A percentile compares a stretch with the other conserved stretches of the same genome.
Evolutionary conservation across 2,329 filamentous ascomycete species (phyloP).

Genomic region (Neonectria neomacrospora): DNA sequence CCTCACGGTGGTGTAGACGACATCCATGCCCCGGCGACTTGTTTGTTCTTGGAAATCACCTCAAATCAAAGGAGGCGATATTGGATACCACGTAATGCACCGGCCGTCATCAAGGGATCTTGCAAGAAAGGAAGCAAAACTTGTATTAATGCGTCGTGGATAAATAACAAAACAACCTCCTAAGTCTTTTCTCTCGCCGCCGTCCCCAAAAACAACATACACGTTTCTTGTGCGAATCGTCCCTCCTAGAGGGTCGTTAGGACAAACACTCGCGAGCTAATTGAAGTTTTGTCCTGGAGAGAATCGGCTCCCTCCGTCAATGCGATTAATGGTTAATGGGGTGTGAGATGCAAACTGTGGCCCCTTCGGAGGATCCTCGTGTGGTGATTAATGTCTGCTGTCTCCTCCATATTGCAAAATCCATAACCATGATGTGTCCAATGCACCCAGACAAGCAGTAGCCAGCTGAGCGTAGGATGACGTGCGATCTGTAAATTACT

Average conservation of each 20-base stretch:
- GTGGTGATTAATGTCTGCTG: constrained; percentile 46
- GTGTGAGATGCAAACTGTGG: constrained; percentile 41
- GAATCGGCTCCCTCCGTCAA: constrained; percentile 23
- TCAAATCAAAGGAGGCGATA: not conserved
- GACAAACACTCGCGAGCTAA: constrained; percentile 37
- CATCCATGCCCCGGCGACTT: not conserved
- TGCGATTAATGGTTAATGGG: constrained; percentile 34
- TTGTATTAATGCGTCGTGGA: constrained; percentile 38
- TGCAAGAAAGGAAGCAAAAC: constrained; percentile 33
- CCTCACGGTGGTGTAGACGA: constrained; percentile 1
- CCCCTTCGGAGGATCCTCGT: constrained; percentile 27
- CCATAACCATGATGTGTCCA: constrained; percentile 72
- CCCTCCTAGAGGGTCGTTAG: constrained; percentile 32
- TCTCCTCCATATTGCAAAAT: constrained; percentile 65
- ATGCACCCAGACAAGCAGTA: constrained; percentile 63
- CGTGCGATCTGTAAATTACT: constrained; percentile 65
- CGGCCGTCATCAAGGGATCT: not conserved
- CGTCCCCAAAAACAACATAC: constrained; percentile 42
- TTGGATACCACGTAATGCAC: not conserved
- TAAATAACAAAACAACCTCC: constrained; percentile 33
- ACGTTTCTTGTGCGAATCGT: constrained; percentile 38
- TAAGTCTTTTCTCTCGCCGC: constrained; percentile 22
- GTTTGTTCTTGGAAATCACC: not conserved
- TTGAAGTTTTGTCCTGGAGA: constrained; percentile 33
- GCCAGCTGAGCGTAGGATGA: constrained; percentile 67